Percentiles rank a stretch among this genome's conserved stretches.
Evolutionary conservation across 2,329 filamentous ascomycete species (phyloP).

Genomic region (Fusarium redolens): DNA sequence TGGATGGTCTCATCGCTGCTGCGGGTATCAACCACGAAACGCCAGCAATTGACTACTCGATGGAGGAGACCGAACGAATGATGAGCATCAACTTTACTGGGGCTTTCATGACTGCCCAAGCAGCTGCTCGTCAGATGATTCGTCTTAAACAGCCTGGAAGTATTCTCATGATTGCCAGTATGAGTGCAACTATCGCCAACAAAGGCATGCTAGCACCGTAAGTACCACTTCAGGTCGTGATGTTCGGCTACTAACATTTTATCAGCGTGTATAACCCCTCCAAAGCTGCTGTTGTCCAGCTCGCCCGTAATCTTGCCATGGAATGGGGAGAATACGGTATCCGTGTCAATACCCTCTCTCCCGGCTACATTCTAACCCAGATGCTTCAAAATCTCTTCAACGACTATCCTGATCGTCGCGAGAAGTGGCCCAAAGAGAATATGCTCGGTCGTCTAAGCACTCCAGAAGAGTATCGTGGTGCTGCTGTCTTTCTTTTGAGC

Average conservation of each 20-base stretch:
- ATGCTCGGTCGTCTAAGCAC: constrained; percentile 79
- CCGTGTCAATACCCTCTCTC: constrained; percentile 83
- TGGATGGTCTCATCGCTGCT: constrained; percentile 82
- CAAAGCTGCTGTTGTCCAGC: constrained; percentile 79
- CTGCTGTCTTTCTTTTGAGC: constrained; percentile 77
- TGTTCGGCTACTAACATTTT: not conserved
- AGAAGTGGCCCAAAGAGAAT: constrained; percentile 83
- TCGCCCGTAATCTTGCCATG: constrained; percentile 75
- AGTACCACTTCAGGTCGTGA: constrained; percentile 43
- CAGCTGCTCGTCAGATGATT: constrained; percentile 82
- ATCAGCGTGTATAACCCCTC: constrained; percentile 78
- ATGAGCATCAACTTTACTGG: constrained; percentile 90
- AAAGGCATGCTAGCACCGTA: constrained; percentile 69
- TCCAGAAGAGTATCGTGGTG: constrained; percentile 77
- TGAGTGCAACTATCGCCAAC: constrained; percentile 76
- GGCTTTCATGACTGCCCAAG: constrained; percentile 86
- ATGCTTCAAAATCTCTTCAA: constrained; percentile 87
- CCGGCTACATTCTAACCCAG: constrained; percentile 82
- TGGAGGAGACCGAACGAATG: constrained; percentile 80
- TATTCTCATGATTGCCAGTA: constrained; percentile 76
- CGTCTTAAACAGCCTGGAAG: constrained; percentile 68
- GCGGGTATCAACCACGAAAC: constrained; percentile 85
- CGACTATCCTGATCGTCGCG: constrained; percentile 74
- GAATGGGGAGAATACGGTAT: constrained; percentile 81
- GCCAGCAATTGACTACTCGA: constrained; percentile 82